Conservation (phyloP, 768 basidiomycete species). For the Trametes villosa region DNA sequence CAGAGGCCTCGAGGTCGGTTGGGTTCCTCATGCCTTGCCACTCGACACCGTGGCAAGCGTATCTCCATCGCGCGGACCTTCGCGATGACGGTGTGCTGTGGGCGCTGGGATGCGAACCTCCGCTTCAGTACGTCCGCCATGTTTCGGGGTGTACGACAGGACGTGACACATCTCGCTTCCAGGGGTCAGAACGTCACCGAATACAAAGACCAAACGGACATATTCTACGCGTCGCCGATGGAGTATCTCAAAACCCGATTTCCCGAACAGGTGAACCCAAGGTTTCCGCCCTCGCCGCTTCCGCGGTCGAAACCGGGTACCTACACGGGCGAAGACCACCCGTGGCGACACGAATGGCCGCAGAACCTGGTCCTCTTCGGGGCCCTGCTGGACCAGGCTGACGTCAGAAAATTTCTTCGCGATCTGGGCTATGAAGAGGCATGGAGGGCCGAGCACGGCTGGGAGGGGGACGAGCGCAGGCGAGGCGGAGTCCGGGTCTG, state of each 20-base stretch:
- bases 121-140: conserved; percentile 63
- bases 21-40: conserved; percentile 97
- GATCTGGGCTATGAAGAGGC: conserved; percentile 25
- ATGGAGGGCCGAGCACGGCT: conserved; percentile 30
- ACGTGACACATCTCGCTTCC: conserved; percentile 8
- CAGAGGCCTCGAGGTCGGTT: conserved; percentile 53
- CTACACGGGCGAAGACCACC: conserved; percentile 31
- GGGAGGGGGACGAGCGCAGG: conserved; percentile 31
- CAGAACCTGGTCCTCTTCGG: conserved; percentile 84
- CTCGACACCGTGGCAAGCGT: conserved; percentile 90
- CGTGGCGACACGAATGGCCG: conserved; percentile 81
- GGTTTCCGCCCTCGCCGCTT: conserved; percentile 66
- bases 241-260: conserved; percentile 70
- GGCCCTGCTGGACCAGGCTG: conserved; percentile 54
- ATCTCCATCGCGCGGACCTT: conserved; percentile 75
- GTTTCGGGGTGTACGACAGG: not conserved
- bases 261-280: conserved; percentile 59
- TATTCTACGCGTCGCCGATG: conserved; percentile 77
- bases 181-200: conserved; percentile 55
- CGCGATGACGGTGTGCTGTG: conserved; percentile 62
- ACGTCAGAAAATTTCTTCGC: conserved; percentile 18
- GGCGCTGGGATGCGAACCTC: conserved; percentile 94
- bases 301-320: conserved; percentile 56
- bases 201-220: conserved; percentile 80
- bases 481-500: conserved; percentile 33